Evolutionary conservation across 371 early-diverging fungal species (phyloP).

Genomic region (Zychaea mexicana): DNA sequence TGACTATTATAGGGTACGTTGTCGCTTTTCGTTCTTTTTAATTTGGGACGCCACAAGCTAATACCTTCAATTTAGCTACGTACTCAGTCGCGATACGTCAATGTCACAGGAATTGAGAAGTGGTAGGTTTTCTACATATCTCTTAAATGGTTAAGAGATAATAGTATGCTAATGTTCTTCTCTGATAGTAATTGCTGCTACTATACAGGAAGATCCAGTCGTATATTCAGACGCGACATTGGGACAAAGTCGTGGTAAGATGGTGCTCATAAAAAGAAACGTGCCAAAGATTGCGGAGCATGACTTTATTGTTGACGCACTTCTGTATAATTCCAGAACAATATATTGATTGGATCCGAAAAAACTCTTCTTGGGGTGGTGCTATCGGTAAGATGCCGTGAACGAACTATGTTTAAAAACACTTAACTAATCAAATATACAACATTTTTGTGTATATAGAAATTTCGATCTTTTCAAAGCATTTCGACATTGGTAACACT

Average conservation of each 20-base stretch:
- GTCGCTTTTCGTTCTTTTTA: no score
- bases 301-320: not conserved
- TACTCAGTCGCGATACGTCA: constrained; percentile 27
- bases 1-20: not conserved
- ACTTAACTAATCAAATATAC: no score
- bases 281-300: not conserved
- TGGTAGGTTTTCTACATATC: constrained; percentile 31
- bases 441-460: no score
- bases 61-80: no score
- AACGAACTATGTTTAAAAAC: not conserved
- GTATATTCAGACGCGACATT: constrained; percentile 23
- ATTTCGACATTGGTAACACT: constrained; percentile 60
- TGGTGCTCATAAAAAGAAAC: not conserved
- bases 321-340: constrained; percentile 24
- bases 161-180: not conserved
- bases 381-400: constrained; percentile 52
- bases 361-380: constrained; percentile 60
- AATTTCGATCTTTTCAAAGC: constrained; percentile 53
- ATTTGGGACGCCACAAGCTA: no score
- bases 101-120: constrained; percentile 32
- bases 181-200: constrained; percentile 14
- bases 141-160: no score
- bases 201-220: constrained; percentile 22
- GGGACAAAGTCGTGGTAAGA: constrained; percentile 13
- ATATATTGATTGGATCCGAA: constrained; percentile 56